These are phyloP conservation scores for Fereydounia khargensis DNA, from an alignment of 1,284 basidiomycete genomes.

Conservation along the genomic window DNA sequence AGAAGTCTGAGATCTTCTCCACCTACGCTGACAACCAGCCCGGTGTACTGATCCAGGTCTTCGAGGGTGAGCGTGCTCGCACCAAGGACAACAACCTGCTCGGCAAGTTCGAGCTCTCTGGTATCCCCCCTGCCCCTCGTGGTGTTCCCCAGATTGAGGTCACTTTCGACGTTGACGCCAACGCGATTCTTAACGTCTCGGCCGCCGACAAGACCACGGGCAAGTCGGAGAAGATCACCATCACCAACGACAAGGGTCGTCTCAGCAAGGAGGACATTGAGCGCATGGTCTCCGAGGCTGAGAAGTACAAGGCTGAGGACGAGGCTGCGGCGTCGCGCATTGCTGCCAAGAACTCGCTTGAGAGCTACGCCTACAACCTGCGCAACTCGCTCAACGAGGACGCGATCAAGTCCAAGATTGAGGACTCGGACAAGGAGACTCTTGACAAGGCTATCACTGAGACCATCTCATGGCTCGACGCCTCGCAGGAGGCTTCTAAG, in stretches of 20 bases:
- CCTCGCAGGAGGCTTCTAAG: slow-evolving; percentile 83
- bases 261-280: slow-evolving; percentile 98
- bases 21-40: slow-evolving; percentile 99
- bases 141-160: slow-evolving; percentile 98
- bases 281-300: slow-evolving; percentile 73
- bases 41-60: slow-evolving; percentile 97
- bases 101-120: slow-evolving; percentile 97
- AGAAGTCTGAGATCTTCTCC: slow-evolving; percentile 98
- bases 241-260: slow-evolving; percentile 98
- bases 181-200: slow-evolving; percentile 95
- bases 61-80: slow-evolving; percentile 97
- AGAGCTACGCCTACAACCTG: slow-evolving; percentile 94
- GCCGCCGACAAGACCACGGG: slow-evolving; percentile 97
- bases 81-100: slow-evolving; percentile 99
- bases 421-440: slow-evolving; percentile 80
- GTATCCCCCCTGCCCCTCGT: slow-evolving; percentile 95
- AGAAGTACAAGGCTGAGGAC: slow-evolving; percentile 74
- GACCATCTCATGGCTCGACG: slow-evolving; percentile 83
- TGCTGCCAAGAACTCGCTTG: slow-evolving; percentile 72
- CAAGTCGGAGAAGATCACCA: slow-evolving; percentile 88
- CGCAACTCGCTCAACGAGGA: slow-evolving; percentile 67
- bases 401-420: slow-evolving; percentile 71
- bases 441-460: slow-evolving; percentile 82
- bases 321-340: slow-evolving; percentile 68
- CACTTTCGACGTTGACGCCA: slow-evolving; percentile 98